Conservation (phyloP, 2,329 filamentous ascomycete genomes). For the Paecilomyces dactylethromorphus region DNA sequence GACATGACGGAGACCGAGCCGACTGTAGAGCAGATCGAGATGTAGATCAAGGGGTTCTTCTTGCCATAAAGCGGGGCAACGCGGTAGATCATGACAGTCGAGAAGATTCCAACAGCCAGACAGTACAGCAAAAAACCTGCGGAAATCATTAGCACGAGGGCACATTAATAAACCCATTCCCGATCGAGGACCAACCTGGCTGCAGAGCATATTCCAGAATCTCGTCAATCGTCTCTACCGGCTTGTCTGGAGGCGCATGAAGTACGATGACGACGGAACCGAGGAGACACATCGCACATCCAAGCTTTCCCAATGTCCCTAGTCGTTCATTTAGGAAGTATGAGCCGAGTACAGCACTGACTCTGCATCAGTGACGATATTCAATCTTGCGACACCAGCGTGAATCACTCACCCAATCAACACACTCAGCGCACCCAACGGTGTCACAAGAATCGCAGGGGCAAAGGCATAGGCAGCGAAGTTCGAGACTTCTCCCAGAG, state of each 20-base stretch:
- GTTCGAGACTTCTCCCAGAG: constrained; percentile 89
- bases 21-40: constrained; percentile 96
- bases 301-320: constrained; percentile 85
- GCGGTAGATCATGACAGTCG: constrained; percentile 91
- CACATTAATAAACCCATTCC: background rate
- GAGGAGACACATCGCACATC: constrained; percentile 92
- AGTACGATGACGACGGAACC: constrained; percentile 96
- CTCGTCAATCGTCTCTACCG: constrained; percentile 84
- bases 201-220: constrained; percentile 86
- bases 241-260: constrained; percentile 89
- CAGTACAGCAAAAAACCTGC: constrained; percentile 87
- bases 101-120: constrained; percentile 70
- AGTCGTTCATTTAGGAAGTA: constrained; percentile 90
- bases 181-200: constrained; percentile 57
- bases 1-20: constrained; percentile 98
- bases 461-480: constrained; percentile 98
- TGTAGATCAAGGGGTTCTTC: constrained; percentile 91
- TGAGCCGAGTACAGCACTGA: constrained; percentile 78
- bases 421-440: constrained; percentile 86
- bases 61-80: constrained; percentile 84
- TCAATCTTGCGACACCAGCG: background rate
- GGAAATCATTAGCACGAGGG: constrained; percentile 1
- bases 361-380: constrained; percentile 13
- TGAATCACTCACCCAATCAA: constrained; percentile 61
- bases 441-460: constrained; percentile 95